Evolutionary conservation across 768 basidiomycete species (phyloP).

Genomic region (Suillus plorans): DNA sequence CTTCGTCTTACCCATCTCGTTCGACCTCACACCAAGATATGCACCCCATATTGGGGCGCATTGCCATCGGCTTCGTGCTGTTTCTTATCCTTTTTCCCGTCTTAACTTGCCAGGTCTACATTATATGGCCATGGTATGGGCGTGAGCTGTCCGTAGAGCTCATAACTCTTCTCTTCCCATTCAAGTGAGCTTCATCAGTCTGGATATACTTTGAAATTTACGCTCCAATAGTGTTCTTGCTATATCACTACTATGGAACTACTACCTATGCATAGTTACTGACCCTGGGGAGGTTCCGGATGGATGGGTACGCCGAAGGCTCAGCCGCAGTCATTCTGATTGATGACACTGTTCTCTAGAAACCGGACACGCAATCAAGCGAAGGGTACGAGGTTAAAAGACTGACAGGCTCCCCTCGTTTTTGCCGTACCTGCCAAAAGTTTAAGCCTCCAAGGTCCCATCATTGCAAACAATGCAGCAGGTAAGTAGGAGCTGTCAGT

Average conservation of each 20-base stretch:
- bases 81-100: conserved; percentile 83
- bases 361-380: conserved; percentile 63
- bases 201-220: conserved; percentile 8
- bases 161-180: conserved; percentile 74
- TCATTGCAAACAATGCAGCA: conserved; percentile 87
- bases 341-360: conserved; percentile 40
- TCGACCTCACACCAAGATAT: conserved; percentile 25
- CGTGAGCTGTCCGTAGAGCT: conserved; percentile 70
- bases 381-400: conserved; percentile 92
- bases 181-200: conserved; percentile 65
- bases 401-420: conserved; percentile 77
- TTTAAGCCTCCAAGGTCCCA: conserved; percentile 91
- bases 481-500: conserved; percentile 42
- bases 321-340: not conserved
- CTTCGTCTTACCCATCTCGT: conserved; percentile 7
- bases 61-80: conserved; percentile 69
- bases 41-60: conserved; percentile 51
- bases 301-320: conserved; percentile 59
- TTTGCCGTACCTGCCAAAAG: conserved; percentile 80
- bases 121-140: conserved; percentile 95
- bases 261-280: conserved; percentile 76
- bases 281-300: conserved; percentile 84
- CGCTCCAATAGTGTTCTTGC: conserved; percentile 62
- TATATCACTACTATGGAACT: conserved; percentile 82
- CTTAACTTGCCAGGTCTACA: conserved; percentile 84